Evolutionary conservation across 2,329 filamentous ascomycete genomes (phyloP).

Genomic region (Madurella mycetomatis): DNA sequence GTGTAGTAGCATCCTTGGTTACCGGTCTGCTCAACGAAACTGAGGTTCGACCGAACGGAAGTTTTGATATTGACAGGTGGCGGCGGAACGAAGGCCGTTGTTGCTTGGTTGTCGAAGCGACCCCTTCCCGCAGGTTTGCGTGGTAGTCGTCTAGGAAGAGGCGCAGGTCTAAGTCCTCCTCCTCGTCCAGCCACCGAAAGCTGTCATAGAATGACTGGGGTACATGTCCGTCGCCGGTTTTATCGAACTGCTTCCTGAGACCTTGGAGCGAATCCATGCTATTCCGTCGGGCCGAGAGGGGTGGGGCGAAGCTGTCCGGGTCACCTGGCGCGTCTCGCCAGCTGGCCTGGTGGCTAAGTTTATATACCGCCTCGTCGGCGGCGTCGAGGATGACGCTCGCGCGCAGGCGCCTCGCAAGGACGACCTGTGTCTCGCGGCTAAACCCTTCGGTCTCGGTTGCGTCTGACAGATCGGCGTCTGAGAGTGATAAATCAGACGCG

Average conservation of each 20-base stretch:
- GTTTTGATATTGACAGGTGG: slow-evolving; percentile 65
- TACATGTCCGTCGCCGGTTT: slow-evolving; percentile 29
- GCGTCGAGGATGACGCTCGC: slow-evolving; percentile 33
- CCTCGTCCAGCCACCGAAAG: slow-evolving; percentile 71
- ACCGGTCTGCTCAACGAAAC: slow-evolving; percentile 45
- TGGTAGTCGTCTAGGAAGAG: slow-evolving; percentile 69
- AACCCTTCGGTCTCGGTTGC: slow-evolving; percentile 70
- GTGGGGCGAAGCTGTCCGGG: slow-evolving; percentile 29
- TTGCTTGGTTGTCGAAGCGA: slow-evolving; percentile 39
- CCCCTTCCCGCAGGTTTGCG: slow-evolving; percentile 52
- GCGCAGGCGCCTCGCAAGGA: slow-evolving; percentile 51
- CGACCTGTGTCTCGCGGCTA: slow-evolving; percentile 64
- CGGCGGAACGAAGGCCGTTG: slow-evolving; percentile 62
- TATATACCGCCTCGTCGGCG: slow-evolving; percentile 54
- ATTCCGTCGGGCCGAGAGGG: slow-evolving; percentile 27
- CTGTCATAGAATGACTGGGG: slow-evolving; percentile 59
- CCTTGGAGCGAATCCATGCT: slow-evolving; percentile 30
- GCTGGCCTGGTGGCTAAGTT: slow-evolving; percentile 39
- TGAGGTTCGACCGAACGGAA: slow-evolving; percentile 56
- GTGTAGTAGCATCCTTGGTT: slow-evolving; percentile 38
- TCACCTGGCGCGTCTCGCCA: slow-evolving; percentile 31
- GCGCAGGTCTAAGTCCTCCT: slow-evolving; percentile 63
- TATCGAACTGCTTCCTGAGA: slow-evolving; percentile 11
- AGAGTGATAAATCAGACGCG: slow-evolving; percentile 62
- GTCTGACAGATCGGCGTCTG: slow-evolving; percentile 59